Evolutionary conservation across 1,139 yeast genomes (phyloP).

Genomic region (Taphrina pruni): DNA sequence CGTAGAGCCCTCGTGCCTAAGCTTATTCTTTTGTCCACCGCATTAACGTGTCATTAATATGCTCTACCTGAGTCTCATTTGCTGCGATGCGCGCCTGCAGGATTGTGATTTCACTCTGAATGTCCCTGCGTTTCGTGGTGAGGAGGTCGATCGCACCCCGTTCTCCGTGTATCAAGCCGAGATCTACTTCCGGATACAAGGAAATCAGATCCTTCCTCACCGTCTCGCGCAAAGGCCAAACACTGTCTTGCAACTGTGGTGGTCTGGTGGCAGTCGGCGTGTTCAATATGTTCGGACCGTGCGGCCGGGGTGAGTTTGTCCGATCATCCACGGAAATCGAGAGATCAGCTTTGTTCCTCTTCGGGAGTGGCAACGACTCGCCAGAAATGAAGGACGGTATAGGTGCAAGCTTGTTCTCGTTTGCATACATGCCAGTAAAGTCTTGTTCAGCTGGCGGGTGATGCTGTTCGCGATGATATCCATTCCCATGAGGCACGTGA

Average conservation of each 20-base stretch:
- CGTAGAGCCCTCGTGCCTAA: background rate
- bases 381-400: constrained; percentile 25
- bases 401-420: constrained; percentile 26
- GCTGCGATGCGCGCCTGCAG: constrained; percentile 12
- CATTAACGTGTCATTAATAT: constrained; percentile 12
- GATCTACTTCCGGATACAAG: constrained; percentile 28
- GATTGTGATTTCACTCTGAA: constrained; percentile 20
- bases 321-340: constrained; percentile 4
- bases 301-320: constrained; percentile 11
- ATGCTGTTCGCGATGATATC: constrained; percentile 11
- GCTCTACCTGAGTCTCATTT: constrained; percentile 9
- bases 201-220: constrained; percentile 23
- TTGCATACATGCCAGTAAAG: constrained; percentile 24
- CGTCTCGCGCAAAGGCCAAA: constrained; percentile 19
- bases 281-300: constrained; percentile 26
- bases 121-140: constrained; percentile 11
- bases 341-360: constrained; percentile 19
- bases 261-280: constrained; percentile 25
- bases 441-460: constrained; percentile 20
- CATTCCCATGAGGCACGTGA: constrained; percentile 8
- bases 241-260: constrained; percentile 22
- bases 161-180: constrained; percentile 16
- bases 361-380: constrained; percentile 22
- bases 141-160: constrained; percentile 26
- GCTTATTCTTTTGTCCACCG: constrained; percentile 24